Base-by-base conservation (phyloP, 768 basidiomycete species). In the Mycena kentingensis region DNA sequence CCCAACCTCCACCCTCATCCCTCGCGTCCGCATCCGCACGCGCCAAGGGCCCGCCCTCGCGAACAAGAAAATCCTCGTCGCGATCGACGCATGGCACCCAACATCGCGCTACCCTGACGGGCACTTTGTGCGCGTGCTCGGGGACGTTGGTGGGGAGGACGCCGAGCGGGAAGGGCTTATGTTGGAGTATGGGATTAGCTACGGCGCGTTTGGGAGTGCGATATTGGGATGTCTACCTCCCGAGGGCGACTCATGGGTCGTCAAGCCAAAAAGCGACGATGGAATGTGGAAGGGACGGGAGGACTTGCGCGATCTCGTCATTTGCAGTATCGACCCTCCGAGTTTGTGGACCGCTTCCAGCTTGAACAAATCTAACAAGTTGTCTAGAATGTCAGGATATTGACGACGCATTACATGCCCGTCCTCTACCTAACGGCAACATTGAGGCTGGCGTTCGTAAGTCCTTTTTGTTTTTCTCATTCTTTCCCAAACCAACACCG, bases 311-410 rank as follows among this genome's bases (percentile, higher is more conserved):
- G 83, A 87, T 29, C 65, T 97, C 63, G 76, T 89, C 29, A 83
- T 99, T 27, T 98, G 97, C 68, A 97, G 94, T 65, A 98, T 99
- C 60, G 97, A 99, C 73, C 97, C 97, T 3, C 94, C 93, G 12
- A 85, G 93, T 91, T 55, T 27, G 70, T 63, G 6, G 36, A 12
- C 8, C 15, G 31, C 22, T 10, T 54, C 3, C 21, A 37, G 8
- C 34, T 26, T 15, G 28, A 35, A 13, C 16, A 21, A n/a, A 15
- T 41, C 32, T 51, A 25, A 48, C 3, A 2, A 46, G 45, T 10
- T 18, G 4, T 51, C 1, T 52, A 95, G 94, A 84, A 39, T 98
- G 97, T 72, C 92, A 96, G 63, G 97, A 99, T 71, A 99, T 99
- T 16, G 97, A 99, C 63, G 97, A 99, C 67, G 97, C 97, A 0